These are phyloP conservation scores for Fagus crenata DNA, from an alignment of 306 rosid genomes.

Conservation along the genomic window DNA sequence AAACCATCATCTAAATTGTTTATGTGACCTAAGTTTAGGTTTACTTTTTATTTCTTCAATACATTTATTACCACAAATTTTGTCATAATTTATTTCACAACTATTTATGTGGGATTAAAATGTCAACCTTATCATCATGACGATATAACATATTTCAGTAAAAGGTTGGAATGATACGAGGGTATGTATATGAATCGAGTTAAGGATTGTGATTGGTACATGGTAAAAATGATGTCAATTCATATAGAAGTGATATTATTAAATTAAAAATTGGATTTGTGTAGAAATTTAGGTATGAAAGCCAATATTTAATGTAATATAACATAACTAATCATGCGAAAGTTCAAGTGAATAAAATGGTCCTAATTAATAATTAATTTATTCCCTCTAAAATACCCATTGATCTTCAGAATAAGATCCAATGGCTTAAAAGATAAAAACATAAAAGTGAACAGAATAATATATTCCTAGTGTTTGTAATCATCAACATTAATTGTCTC, in stretches of 20 bases:
- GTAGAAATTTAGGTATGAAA: neutral
- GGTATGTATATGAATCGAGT: too few species aligned
- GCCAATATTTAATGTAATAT: neutral
- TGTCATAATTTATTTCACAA: too few species aligned
- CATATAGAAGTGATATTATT: too few species aligned
- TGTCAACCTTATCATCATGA: too few species aligned
- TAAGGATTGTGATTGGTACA: too few species aligned
- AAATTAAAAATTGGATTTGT: too few species aligned
- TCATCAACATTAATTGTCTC: constrained; percentile 2
- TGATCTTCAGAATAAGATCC: constrained; percentile 21
- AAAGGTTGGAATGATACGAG: too few species aligned
- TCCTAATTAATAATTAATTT: constrained; percentile 25
- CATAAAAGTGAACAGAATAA: constrained; percentile 14
- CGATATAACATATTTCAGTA: too few species aligned
- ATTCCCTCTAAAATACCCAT: constrained; percentile 15
- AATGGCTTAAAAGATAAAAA: constrained; percentile 17
- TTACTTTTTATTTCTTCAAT: neutral
- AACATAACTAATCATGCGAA: neutral
- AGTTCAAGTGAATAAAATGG: neutral
- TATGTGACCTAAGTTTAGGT: too few species aligned
- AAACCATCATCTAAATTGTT: too few species aligned
- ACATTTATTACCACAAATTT: neutral
- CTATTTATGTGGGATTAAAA: too few species aligned
- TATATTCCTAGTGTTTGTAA: neutral
- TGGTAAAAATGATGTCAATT: too few species aligned